Conservation (phyloP, 2,329 filamentous ascomycete genomes). For the Colletotrichum eremochloae region DNA sequence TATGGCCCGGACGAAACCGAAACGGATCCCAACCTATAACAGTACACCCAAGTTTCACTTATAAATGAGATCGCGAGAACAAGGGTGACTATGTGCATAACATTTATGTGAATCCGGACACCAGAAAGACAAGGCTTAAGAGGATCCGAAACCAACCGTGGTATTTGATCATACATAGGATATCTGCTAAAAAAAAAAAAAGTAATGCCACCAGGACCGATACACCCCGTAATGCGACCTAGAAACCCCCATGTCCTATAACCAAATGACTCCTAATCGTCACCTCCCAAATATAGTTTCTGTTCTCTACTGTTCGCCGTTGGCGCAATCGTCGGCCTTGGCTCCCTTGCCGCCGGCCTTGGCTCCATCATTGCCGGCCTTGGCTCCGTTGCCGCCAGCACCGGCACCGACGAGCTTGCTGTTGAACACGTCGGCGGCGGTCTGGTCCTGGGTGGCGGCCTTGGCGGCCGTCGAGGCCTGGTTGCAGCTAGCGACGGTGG, state of each 20-base stretch:
- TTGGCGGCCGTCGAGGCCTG: slow-evolving; percentile 41
- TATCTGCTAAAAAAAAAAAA: neutral
- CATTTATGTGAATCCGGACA: accelerated
- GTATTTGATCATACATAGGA: slow-evolving; percentile 14
- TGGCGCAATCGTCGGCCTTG: no score
- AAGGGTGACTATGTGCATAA: no score
- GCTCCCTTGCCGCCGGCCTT: no score
- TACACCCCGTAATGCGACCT: neutral
- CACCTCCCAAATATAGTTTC: neutral
- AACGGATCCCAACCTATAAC: neutral
- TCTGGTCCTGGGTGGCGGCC: slow-evolving; percentile 44
- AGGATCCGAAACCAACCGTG: neutral
- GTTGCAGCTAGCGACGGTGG: slow-evolving; percentile 29
- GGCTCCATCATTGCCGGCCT: no score
- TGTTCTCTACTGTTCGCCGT: no score
- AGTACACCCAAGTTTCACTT: neutral
- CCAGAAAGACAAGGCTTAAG: neutral
- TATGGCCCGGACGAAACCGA: neutral
- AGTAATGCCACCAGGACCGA: neutral
- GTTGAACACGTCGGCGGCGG: slow-evolving; percentile 48
- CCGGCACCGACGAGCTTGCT: slow-evolving; percentile 35
- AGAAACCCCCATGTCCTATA: neutral
- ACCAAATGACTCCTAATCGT: neutral
- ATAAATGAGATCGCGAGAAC: neutral
- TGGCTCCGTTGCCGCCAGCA: neutral